A percentile compares a stretch with the other conserved stretches of the same genome.
phyloP scores from a whole-genome alignment of 1,284 basidiomycete genomes.

The Heimioporus retisporus region DNA sequence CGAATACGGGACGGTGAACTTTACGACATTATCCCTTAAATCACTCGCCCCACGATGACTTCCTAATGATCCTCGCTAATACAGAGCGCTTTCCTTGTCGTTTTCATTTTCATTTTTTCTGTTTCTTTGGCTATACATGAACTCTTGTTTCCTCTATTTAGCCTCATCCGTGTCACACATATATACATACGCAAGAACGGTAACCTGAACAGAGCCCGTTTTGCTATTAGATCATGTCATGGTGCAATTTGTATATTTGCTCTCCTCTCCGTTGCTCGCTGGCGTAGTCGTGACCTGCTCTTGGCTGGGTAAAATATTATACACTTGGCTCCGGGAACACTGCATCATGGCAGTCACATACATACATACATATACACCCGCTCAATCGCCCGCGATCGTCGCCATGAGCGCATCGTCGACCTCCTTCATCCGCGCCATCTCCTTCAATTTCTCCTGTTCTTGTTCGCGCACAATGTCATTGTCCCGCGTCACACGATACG shows the following conservation, averaged over 20 bases:
- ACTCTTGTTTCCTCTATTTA: constrained; percentile 19
- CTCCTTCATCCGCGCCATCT: constrained; percentile 64
- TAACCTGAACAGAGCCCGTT: neutral
- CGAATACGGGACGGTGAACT: constrained; percentile 81
- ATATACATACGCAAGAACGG: constrained; percentile 14
- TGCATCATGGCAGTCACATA: too few relatives aligned
- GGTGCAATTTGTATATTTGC: too few relatives aligned
- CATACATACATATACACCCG: too few relatives aligned
- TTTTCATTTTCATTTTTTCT: constrained; percentile 13
- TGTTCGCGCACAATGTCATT: constrained; percentile 74
- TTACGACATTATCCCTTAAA: constrained; percentile 77
- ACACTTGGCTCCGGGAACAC: neutral
- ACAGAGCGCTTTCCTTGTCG: constrained; percentile 12
- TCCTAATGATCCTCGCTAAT: constrained; percentile 21
- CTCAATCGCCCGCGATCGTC: constrained; percentile 46
- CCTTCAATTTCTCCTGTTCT: constrained; percentile 46
- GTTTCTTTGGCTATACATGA: constrained; percentile 4
- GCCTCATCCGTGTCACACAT: constrained; percentile 3
- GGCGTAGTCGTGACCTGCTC: too few relatives aligned
- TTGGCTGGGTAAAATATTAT: too few relatives aligned
- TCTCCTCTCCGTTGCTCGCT: too few relatives aligned
- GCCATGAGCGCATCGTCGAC: constrained; percentile 70
- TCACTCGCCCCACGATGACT: constrained; percentile 12
- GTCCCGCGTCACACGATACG: constrained; percentile 77
- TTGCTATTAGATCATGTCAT: constrained; percentile 25